phyloP scores from a whole-genome alignment of 805 yeast genomes.

The Yarrowia alimentaria region DNA sequence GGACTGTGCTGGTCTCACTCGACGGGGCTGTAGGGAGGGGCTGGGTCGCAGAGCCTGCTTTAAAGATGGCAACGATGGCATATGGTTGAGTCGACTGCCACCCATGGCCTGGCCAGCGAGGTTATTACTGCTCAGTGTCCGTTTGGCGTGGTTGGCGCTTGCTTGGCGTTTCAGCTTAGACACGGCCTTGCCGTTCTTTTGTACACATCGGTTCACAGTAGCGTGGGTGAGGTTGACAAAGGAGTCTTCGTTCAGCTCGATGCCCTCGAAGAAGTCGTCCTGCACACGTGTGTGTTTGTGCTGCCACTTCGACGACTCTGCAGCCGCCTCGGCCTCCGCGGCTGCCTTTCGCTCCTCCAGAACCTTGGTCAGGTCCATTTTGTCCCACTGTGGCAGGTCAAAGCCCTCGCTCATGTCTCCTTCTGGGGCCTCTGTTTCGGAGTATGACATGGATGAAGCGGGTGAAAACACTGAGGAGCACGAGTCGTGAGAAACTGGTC shows the following conservation, averaged over 20 bases:
- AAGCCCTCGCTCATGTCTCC: slow-evolving; percentile 26
- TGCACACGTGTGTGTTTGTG: background rate
- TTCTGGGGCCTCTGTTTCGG: slow-evolving; percentile 20
- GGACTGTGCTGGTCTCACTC: slow-evolving; percentile 13
- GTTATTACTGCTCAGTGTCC: too few species aligned
- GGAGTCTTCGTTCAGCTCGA: slow-evolving; percentile 21
- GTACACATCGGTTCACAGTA: background rate
- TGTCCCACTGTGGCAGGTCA: slow-evolving; percentile 5
- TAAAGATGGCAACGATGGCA: slow-evolving; percentile 20
- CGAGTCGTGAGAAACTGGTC: background rate
- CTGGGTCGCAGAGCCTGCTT: background rate
- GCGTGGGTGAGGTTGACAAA: slow-evolving; percentile 20
- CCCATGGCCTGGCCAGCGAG: background rate
- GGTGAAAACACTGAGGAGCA: slow-evolving; percentile 22
- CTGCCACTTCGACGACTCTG: slow-evolving; percentile 2
- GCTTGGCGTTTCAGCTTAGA: background rate
- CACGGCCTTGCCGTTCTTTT: slow-evolving; percentile 7
- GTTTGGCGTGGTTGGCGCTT: too few species aligned
- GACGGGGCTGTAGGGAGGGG: background rate
- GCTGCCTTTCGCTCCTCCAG: slow-evolving; percentile 7
- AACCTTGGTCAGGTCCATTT: background rate
- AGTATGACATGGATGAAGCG: slow-evolving; percentile 1
- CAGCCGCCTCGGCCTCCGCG: slow-evolving; percentile 8
- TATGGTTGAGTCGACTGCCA: background rate
- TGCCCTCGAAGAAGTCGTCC: slow-evolving; percentile 25